Percentiles rank a stretch among this genome's conserved stretches.
These are phyloP conservation scores for Cytospora mali DNA, from an alignment of 2,329 filamentous ascomycete genomes.

Conservation along the genomic window DNA sequence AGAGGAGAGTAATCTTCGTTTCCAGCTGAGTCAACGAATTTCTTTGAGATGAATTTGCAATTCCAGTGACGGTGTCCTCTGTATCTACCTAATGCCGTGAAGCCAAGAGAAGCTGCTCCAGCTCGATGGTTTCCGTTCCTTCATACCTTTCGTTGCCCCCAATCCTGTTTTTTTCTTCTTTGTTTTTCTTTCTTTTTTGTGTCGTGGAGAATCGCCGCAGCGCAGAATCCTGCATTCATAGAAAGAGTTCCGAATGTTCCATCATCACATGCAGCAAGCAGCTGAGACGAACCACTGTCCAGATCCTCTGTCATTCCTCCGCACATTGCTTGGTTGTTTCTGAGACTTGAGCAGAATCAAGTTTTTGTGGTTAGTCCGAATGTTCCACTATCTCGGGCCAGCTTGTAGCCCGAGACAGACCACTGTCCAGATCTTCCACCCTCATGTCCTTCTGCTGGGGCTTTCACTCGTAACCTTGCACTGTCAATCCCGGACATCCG, in stretches of 20 bases:
- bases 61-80: not conserved
- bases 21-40: not conserved
- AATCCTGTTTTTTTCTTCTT: not conserved
- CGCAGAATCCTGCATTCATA: not conserved
- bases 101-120: too few species aligned
- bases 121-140: not conserved
- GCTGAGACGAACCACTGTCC: slow-evolving; percentile 9
- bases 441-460: not conserved
- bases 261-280: not conserved
- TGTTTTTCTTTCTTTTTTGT: not conserved
- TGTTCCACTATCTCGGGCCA: not conserved
- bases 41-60: not conserved
- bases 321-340: not conserved
- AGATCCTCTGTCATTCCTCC: not conserved
- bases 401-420: not conserved
- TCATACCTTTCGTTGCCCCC: not conserved
- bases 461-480: not conserved
- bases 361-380: not conserved
- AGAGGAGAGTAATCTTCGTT: not conserved
- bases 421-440: slow-evolving; percentile 1
- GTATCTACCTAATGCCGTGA: not conserved
- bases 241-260: slow-evolving; percentile 2
- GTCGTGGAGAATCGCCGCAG: not conserved
- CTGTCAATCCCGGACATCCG: not conserved
- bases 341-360: not conserved